Evolutionary conservation across 257 asterid genomes (phyloP).

Genomic region (Lantana camara): DNA sequence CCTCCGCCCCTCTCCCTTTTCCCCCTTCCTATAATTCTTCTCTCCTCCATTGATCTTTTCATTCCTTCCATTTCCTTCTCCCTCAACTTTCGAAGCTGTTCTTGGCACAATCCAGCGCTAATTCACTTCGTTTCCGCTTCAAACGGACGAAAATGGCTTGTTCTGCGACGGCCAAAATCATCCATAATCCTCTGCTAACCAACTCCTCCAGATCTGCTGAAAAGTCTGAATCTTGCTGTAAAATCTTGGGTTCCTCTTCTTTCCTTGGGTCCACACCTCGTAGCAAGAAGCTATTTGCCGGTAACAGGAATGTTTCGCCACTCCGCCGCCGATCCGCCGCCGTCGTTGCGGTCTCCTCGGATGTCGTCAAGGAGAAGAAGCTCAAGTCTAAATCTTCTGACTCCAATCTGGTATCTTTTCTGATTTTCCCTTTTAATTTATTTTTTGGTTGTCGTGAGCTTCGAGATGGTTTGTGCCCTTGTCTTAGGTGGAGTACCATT

Average conservation of each 20-base stretch:
- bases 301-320: constrained; percentile 29
- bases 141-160: constrained; percentile 51
- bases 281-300: constrained; percentile 33
- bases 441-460: background rate
- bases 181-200: constrained; percentile 53
- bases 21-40: constrained; percentile 23
- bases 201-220: constrained; percentile 67
- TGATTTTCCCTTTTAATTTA: background rate
- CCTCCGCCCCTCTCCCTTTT: constrained; percentile 46
- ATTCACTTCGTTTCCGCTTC: background rate
- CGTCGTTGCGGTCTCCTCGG: constrained; percentile 68
- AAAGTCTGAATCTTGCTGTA: constrained; percentile 40
- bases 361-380: constrained; percentile 78
- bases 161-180: constrained; percentile 57
- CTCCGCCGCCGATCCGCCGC: constrained; percentile 49
- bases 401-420: constrained; percentile 52
- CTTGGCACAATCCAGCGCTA: background rate
- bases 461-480: constrained; percentile 14
- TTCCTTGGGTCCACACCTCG: constrained; percentile 49
- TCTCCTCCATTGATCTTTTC: constrained; percentile 1
- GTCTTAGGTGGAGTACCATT: background rate
- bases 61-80: constrained; percentile 9
- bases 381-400: constrained; percentile 45
- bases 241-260: constrained; percentile 37
- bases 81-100: background rate